Evolutionary conservation across 495 filamentous ascomycete species (phyloP).

Genomic region (Pseudotulostoma volvatum): DNA sequence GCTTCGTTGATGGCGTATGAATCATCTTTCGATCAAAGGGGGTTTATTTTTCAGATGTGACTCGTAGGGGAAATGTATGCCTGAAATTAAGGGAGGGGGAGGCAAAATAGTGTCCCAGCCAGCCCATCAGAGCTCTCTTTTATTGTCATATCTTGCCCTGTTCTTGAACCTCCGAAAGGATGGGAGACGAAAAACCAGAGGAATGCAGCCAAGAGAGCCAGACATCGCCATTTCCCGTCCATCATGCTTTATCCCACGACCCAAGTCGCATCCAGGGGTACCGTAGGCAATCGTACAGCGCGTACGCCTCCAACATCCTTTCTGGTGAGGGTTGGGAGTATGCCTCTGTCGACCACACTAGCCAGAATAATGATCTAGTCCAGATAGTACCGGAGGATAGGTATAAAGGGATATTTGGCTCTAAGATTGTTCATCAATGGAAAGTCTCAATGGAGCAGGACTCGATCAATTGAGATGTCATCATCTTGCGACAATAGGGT

Average conservation of each 20-base stretch:
- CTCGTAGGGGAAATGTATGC: too few relatives aligned
- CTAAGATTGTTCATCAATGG: too few relatives aligned
- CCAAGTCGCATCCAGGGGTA: not conserved
- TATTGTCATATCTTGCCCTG: conserved; percentile 17
- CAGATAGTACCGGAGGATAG: conserved; percentile 1
- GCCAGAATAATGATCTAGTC: not conserved
- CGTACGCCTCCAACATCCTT: not conserved
- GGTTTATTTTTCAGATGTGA: too few relatives aligned
- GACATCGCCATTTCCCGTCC: not conserved
- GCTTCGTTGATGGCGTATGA: too few relatives aligned
- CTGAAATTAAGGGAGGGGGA: too few relatives aligned
- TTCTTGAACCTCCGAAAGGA: conserved; percentile 6
- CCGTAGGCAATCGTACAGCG: not conserved
- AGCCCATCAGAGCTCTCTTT: conserved; percentile 36
- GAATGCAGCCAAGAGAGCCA: not conserved
- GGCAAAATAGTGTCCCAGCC: too few relatives aligned
- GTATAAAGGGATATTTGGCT: too few relatives aligned
- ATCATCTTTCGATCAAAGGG: too few relatives aligned
- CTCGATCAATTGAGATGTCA: too few relatives aligned
- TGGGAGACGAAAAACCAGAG: not conserved
- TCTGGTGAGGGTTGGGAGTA: conserved; percentile 14
- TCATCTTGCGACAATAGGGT: too few relatives aligned
- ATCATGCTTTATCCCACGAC: too few relatives aligned
- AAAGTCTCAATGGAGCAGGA: too few relatives aligned
- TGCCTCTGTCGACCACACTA: conserved; percentile 11